Percentiles rank a stretch among this genome's conserved stretches.
These are phyloP conservation scores for Globisporangium parvum DNA, from an alignment of 352 stramenopile genomes.

Conservation along the genomic window DNA sequence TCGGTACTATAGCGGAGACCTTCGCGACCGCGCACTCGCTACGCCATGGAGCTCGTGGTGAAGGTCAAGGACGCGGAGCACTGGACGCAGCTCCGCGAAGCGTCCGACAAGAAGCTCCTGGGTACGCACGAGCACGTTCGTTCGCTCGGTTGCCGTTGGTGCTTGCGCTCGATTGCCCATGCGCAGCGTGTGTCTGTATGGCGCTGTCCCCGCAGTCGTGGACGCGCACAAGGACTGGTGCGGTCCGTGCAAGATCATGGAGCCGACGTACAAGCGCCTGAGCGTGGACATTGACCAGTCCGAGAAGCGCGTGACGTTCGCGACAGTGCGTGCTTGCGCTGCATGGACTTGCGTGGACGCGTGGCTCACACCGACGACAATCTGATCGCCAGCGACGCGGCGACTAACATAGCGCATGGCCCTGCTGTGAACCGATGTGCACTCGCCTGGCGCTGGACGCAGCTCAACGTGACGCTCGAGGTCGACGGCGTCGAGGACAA, in stretches of 20 bases:
- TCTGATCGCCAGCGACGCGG: conserved; percentile 6
- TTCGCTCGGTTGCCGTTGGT: background rate
- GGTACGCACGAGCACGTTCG: conserved; percentile 15
- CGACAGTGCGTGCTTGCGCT: conserved; percentile 25
- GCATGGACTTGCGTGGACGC: background rate
- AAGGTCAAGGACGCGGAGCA: conserved; percentile 60
- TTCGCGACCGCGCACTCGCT: background rate
- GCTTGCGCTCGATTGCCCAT: background rate
- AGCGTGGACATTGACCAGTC: conserved; percentile 45
- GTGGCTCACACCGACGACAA: background rate
- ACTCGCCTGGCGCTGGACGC: background rate
- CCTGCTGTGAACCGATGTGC: background rate
- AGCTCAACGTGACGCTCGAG: conserved; percentile 46
- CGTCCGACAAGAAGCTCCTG: conserved; percentile 58
- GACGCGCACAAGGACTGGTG: conserved; percentile 72
- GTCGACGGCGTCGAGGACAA: conserved; percentile 49
- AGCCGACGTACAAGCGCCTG: conserved; percentile 69
- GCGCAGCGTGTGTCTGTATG: background rate
- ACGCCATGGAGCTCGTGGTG: conserved; percentile 36
- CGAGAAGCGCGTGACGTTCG: conserved; percentile 49
- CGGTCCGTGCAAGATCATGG: conserved; percentile 67
- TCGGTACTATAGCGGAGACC: too few relatives aligned
- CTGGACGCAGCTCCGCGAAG: conserved; percentile 42
- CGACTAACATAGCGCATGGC: background rate
- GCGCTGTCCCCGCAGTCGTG: conserved; percentile 28